A percentile compares a stretch with the other conserved stretches of the same genome.
These are phyloP conservation scores for Spathaspora hagerdaliae DNA, from an alignment of 805 yeast species.

Conservation along the genomic window DNA sequence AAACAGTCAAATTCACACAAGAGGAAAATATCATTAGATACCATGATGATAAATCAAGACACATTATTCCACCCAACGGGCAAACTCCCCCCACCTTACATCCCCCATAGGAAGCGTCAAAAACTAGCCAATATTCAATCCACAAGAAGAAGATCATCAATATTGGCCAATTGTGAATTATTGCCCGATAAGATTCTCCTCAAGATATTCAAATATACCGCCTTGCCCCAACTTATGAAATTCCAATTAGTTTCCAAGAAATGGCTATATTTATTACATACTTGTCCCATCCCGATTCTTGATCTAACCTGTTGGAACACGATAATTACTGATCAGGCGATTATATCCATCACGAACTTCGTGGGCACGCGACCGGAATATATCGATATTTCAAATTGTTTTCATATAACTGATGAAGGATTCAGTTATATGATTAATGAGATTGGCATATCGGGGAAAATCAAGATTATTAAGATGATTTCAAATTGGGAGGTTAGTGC, in stretches of 20 bases:
- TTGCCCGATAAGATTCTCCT: constrained; percentile 59
- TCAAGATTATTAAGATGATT: constrained; percentile 54
- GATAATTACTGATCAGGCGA: constrained; percentile 51
- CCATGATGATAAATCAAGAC: neutral
- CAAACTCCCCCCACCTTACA: constrained; percentile 35
- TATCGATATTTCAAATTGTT: constrained; percentile 68
- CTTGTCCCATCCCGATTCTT: constrained; percentile 49
- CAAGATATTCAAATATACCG: constrained; percentile 48
- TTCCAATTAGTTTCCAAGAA: constrained; percentile 54
- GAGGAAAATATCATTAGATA: neutral
- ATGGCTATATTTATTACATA: constrained; percentile 64
- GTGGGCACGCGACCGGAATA: constrained; percentile 63
- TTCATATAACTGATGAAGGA: constrained; percentile 73
- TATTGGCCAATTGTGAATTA: constrained; percentile 49
- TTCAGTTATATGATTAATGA: constrained; percentile 68
- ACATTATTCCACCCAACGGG: too few relatives aligned
- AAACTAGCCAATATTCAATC: constrained; percentile 36
- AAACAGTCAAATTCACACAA: neutral
- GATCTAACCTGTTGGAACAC: constrained; percentile 65
- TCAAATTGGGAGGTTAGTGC: constrained; percentile 77
- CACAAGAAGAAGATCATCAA: constrained; percentile 50
- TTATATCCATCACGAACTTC: constrained; percentile 59
- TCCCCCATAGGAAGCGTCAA: constrained; percentile 52
- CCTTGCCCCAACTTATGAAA: constrained; percentile 59
- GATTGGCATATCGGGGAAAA: constrained; percentile 61